These are phyloP conservation scores for Termitomyces sp. DNA, from an alignment of 768 basidiomycete genomes.

Conservation along the genomic window DNA sequence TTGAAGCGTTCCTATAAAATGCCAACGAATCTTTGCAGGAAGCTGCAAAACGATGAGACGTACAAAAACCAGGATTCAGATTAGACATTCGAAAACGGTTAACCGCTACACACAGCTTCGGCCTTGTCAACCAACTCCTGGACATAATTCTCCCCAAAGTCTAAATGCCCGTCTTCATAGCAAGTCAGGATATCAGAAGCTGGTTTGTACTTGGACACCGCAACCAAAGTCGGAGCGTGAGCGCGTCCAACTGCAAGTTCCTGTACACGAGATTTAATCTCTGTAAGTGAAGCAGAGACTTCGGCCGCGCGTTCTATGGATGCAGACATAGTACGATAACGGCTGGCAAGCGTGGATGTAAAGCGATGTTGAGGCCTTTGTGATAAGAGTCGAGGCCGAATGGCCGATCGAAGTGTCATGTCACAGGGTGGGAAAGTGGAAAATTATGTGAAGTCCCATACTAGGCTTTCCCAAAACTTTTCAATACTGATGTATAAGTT, in stretches of 20 bases:
- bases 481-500: background rate
- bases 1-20: constrained; percentile 92
- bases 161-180: constrained; percentile 73
- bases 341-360: background rate
- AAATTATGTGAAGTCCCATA: background rate
- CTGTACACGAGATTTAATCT: constrained; percentile 45
- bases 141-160: constrained; percentile 98
- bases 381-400: background rate
- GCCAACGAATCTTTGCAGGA: constrained; percentile 88
- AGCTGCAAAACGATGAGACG: constrained; percentile 45
- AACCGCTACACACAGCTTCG: constrained; percentile 36
- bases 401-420: constrained; percentile 5
- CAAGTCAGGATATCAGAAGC: constrained; percentile 81
- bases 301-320: constrained; percentile 43
- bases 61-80: background rate
- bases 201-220: constrained; percentile 93
- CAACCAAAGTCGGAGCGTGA: constrained; percentile 50
- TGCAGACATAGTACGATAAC: constrained; percentile 17
- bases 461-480: background rate
- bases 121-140: constrained; percentile 91
- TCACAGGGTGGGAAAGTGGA: background rate
- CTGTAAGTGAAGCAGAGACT: constrained; percentile 45
- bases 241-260: constrained; percentile 16
- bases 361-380: background rate
- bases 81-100: background rate